Conservation (phyloP, 257 asterid species). For the Fraxinus excelsior region DNA sequence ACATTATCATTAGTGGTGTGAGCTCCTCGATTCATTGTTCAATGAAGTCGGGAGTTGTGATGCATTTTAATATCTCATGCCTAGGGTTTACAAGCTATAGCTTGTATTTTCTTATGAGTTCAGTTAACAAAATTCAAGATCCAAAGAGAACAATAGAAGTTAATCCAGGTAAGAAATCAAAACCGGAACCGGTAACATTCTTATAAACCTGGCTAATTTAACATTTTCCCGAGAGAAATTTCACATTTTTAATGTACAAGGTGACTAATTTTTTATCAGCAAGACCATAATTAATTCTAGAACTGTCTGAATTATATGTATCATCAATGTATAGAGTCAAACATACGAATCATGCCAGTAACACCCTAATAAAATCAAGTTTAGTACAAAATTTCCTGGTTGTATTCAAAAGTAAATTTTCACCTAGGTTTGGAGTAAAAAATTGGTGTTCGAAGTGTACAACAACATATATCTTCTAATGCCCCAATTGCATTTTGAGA, state of each 20-base stretch:
- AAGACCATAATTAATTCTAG: not conserved
- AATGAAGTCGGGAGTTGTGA: too few relatives aligned
- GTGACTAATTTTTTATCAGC: too few relatives aligned
- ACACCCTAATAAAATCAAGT: not conserved
- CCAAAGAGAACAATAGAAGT: too few relatives aligned
- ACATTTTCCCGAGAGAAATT: not conserved
- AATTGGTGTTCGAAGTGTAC: not conserved
- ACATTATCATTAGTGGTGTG: too few relatives aligned
- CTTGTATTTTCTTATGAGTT: too few relatives aligned
- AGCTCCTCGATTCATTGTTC: too few relatives aligned
- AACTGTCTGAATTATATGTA: not conserved
- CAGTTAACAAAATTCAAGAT: too few relatives aligned
- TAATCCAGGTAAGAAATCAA: too few relatives aligned
- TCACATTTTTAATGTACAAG: not conserved
- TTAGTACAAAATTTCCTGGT: conserved; percentile 16
- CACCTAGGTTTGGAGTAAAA: conserved; percentile 1
- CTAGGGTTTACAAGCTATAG: too few relatives aligned
- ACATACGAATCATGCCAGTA: not conserved
- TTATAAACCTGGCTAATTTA: too few relatives aligned
- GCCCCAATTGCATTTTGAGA: not conserved
- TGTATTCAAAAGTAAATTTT: conserved; percentile 3
- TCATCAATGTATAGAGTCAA: not conserved
- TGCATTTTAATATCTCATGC: too few relatives aligned
- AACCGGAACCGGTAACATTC: too few relatives aligned
- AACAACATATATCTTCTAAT: not conserved